Evolutionary conservation across 2,329 filamentous ascomycete species (phyloP).

Genomic region (Trichoderma sp.): DNA sequence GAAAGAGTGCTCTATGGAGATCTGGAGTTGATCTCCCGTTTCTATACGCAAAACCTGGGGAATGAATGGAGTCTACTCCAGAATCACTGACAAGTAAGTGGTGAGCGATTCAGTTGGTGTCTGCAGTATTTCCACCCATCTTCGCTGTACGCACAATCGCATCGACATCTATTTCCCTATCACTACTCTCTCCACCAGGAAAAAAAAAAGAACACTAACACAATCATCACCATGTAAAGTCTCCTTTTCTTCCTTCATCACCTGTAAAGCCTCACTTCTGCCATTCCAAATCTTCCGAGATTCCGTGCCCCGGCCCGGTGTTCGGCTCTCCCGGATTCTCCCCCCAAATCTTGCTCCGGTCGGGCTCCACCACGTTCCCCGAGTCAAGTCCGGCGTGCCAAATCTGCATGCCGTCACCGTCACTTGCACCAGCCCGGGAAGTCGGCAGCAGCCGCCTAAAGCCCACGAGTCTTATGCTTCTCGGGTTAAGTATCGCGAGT

Average conservation of each 20-base stretch:
- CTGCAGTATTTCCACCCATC: background rate
- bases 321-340: constrained; percentile 2
- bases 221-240: background rate
- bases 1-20: no score
- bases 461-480: background rate
- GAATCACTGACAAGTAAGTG: background rate
- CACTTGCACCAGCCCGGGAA: background rate
- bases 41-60: background rate
- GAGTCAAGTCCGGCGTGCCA: constrained; percentile 15
- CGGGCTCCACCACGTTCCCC: constrained; percentile 1
- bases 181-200: background rate
- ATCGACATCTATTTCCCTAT: background rate
- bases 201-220: background rate
- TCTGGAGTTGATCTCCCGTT: background rate
- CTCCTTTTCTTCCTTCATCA: background rate
- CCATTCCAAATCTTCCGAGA: background rate
- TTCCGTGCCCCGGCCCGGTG: background rate
- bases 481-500: background rate
- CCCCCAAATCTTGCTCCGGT: background rate
- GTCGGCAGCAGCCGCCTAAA: background rate
- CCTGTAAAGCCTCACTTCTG: background rate
- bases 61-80: background rate
- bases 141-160: no score
- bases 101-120: background rate
- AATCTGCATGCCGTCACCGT: background rate